These are phyloP conservation scores for Fusarium sp. DNA, from an alignment of 2,329 filamentous ascomycete species.

Conservation along the genomic window DNA sequence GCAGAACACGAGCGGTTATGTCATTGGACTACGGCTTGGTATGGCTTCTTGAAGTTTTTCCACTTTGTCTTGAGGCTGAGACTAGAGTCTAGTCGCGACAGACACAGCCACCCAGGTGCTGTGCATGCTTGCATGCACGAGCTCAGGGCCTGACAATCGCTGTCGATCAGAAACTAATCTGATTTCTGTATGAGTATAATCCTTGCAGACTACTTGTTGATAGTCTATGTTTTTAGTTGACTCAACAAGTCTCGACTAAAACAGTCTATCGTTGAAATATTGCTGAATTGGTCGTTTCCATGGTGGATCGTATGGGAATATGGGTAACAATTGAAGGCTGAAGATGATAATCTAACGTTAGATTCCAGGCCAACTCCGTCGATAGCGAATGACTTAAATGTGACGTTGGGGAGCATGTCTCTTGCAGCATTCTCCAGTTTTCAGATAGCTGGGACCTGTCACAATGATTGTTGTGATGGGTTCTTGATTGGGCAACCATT, in stretches of 20 bases:
- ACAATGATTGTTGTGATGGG: constrained; percentile 18
- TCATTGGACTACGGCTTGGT: background rate
- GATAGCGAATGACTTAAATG: constrained; percentile 24
- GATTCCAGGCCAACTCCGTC: constrained; percentile 16
- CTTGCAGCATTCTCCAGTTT: constrained; percentile 27
- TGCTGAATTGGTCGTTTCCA: constrained; percentile 7
- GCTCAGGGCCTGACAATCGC: constrained; percentile 19
- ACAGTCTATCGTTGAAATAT: constrained; percentile 8
- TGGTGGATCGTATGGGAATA: constrained; percentile 17
- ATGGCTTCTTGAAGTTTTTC: constrained; percentile 39
- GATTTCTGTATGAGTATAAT: constrained; percentile 6
- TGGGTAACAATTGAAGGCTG: constrained; percentile 21
- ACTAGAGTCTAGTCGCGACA: constrained; percentile 33
- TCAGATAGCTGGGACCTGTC: constrained; percentile 19
- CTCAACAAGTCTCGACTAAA: background rate
- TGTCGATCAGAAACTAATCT: constrained; percentile 27
- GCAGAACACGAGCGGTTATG: constrained; percentile 11
- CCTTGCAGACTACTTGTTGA: background rate
- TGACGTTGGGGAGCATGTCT: constrained; percentile 34
- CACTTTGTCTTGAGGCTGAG: constrained; percentile 48
- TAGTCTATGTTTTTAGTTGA: background rate
- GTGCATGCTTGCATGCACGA: constrained; percentile 28
- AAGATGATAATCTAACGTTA: constrained; percentile 23
- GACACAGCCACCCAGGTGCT: constrained; percentile 37
- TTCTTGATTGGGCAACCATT: constrained; percentile 40